Base-by-base conservation (phyloP, 1,139 yeast species). In the Saccharomycopsis hybrid region DNA sequence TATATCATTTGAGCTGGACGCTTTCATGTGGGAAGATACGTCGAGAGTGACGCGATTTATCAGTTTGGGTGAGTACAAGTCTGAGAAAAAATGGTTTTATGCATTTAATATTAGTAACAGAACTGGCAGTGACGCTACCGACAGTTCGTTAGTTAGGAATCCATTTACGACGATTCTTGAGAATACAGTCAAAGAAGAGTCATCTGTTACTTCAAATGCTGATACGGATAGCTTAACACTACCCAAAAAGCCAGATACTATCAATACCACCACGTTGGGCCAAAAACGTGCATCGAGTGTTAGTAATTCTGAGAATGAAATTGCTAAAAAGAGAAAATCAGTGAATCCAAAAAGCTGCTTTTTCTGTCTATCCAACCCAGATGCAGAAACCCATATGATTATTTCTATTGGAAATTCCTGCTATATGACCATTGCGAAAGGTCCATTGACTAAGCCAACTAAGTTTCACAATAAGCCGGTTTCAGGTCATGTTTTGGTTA, bases 391-490 rank as follows among this genome's bases (percentile, higher is more conserved):
- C 2, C 95, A 88, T 62, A 79, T 90, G 83, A 78, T 90, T 32
- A 75, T 87, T 1, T 77, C 94, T 0, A 82, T 90, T 51, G 92
- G 87, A 0, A 73, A 74, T 7, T 69, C 72, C 41, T 67, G 80
- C 1, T 90, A 88, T 61, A 52, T 89, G 54, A 85, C 97, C 0
- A 72, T 83, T 13, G 95, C 96, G 0, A 88, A 86, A 60, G 97
- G 97, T 0, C 97, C 97, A 0, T 65, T 90, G 31, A 76, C 88
- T 1, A 66, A 74, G 41, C 74, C 82, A 2, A 63, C 62, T 52
- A 62, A 65, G 50, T 57, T 58, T 27, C 57, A 63, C 28, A 62
- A 62, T 24, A 60, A 62, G 7, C 70, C 72, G 7, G 81, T 86
- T 60, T 78, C 95, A 0, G 96, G 95, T 0, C 97, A 90, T 68